These are phyloP conservation scores for Xerocomus amazonicus DNA, from an alignment of 1,284 basidiomycete species.

Conservation along the genomic window DNA sequence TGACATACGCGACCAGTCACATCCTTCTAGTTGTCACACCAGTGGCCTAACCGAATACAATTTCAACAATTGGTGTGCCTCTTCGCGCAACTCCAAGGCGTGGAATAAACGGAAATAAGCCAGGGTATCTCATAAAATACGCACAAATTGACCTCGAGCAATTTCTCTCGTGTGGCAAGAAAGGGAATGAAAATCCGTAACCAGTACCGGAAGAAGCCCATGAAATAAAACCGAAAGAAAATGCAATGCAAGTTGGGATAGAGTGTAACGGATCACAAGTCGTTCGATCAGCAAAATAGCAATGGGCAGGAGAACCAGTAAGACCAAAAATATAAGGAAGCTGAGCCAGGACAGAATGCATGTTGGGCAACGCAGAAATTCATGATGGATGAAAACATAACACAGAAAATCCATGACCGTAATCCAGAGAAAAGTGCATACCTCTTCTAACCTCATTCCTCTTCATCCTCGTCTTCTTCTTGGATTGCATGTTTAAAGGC, in stretches of 20 bases:
- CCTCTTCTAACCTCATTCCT: slow-evolving; percentile 42
- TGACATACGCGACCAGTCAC: slow-evolving; percentile 30
- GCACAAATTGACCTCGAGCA: background rate
- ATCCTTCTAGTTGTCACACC: background rate
- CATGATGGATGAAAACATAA: slow-evolving; percentile 10
- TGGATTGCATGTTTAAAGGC: slow-evolving; percentile 66
- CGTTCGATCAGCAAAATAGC: slow-evolving; percentile 17
- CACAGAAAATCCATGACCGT: slow-evolving; percentile 4
- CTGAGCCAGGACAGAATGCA: slow-evolving; percentile 3
- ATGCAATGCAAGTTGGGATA: slow-evolving; percentile 6
- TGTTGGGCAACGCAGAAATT: slow-evolving; percentile 4
- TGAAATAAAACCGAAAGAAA: slow-evolving; percentile 5
- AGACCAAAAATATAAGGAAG: slow-evolving; percentile 3
- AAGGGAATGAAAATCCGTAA: slow-evolving; percentile 17
- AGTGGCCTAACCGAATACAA: too few species aligned
- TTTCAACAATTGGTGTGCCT: background rate
- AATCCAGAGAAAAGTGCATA: slow-evolving; percentile 2
- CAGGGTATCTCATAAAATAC: slow-evolving; percentile 26
- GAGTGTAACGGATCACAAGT: slow-evolving; percentile 8
- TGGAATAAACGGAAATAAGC: slow-evolving; percentile 2
- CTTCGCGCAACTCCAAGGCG: background rate
- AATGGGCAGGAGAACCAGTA: slow-evolving; percentile 13
- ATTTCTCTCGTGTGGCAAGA: slow-evolving; percentile 4
- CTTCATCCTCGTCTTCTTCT: slow-evolving; percentile 74
- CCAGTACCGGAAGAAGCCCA: slow-evolving; percentile 17